These are phyloP conservation scores for Microstegium vimineum DNA, from an alignment of 176 grass and related monocot genomes.

Conservation along the genomic window DNA sequence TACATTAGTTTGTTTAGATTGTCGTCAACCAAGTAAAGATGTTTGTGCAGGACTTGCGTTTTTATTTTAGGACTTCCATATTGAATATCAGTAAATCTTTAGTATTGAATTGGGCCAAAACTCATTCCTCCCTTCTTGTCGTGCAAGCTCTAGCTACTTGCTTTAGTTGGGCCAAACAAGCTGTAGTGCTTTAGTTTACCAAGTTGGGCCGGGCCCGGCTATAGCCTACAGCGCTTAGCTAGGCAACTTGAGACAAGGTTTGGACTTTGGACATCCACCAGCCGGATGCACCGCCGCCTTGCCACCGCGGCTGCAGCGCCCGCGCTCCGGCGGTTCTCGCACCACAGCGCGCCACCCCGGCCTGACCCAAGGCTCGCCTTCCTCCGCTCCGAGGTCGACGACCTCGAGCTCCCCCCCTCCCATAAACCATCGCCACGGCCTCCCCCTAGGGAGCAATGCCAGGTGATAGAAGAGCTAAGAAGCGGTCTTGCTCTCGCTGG, in stretches of 20 bases:
- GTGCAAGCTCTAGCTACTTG: not conserved
- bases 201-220: not conserved
- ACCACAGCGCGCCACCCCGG: not conserved
- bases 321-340: conserved; percentile 11
- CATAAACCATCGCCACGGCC: not conserved
- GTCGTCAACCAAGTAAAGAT: not conserved
- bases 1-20: not conserved
- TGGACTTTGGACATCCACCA: not conserved
- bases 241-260: not conserved
- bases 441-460: not conserved
- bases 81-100: not conserved
- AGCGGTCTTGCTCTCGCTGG: not conserved
- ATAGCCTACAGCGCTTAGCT: not conserved
- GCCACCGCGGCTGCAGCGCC: not conserved
- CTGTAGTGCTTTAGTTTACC: not conserved
- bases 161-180: not conserved
- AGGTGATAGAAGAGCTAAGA: not conserved
- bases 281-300: conserved; percentile 33
- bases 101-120: not conserved
- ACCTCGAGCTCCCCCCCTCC: conserved; percentile 4
- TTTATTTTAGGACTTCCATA: not conserved
- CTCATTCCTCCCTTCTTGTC: no score
- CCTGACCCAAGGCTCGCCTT: conserved; percentile 34
- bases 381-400: conserved; percentile 51
- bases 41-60: not conserved